Base-by-base conservation (phyloP, 768 basidiomycete species). In the Suillus variegatus region DNA sequence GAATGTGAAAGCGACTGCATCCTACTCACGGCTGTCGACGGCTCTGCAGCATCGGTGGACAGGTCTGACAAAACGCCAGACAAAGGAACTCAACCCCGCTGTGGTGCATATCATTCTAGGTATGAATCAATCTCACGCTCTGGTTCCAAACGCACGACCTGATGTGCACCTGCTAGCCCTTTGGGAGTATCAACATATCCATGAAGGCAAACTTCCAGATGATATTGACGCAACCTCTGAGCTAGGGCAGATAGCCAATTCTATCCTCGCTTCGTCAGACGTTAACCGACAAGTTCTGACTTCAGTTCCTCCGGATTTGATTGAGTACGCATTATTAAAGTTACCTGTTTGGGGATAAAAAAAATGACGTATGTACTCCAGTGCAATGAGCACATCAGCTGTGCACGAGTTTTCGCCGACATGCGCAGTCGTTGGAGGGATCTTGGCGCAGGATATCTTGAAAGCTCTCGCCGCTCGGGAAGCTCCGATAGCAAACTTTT, bases 381-480 rank as follows among this genome's bases (percentile, higher is more conserved):
- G 95, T 68, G 80, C 86, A n/a, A 68, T 92, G 49, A 81, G 89
- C 6, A 83, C 80, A 16, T 88, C 90, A n/a, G 90, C 93, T 8
- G 77, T 80, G 22, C 88, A 91, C 74, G 95, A 97, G 74, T 94
- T 98, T 79, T 91, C 95, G 0, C 95, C 97, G 0, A 89, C 95
- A 1, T 94, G 95, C 74, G 97, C 97, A 1, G 92, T 99, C 43
- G 84, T 99, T 46, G 97, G 97, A 35, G 97, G 97, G 28, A 86
- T 99, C 79, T 80, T 99, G 16, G 96, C 90, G 1, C 97, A 99
- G 76, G 97, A 99, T 74, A 90, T 98, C 61, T 82, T 99, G 47
- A 95, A 97, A 75, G 88, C 94, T 0, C 83, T 99, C 46, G 92
- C 90, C 63, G 93, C 90, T 64, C 90, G 94, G 60, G 97, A 99